Base-by-base conservation (phyloP, 2,329 filamentous ascomycete genomes). In the Periconia sp. region DNA sequence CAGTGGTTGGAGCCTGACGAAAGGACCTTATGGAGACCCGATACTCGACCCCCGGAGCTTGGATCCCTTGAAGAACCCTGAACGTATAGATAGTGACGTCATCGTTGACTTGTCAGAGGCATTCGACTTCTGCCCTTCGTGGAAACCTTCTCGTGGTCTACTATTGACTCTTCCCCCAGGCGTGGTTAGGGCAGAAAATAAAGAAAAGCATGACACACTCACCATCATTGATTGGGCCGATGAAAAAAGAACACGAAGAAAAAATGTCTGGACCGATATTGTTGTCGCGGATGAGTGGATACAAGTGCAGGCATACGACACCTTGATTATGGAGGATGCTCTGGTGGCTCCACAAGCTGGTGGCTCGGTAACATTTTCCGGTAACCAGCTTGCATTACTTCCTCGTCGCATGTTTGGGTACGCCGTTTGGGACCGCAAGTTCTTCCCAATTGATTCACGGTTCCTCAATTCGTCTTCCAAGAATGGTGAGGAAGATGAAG, bases 371-470 rank as follows among this genome's bases (percentile, higher is more conserved):
- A 18, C 47, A 15, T 41, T 41, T 2, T 20, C 1, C 2, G 48
- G 41, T 10, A 27, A 50, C 18, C 8, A 50, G 6, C 41, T 50
- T 6, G 41, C 41, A 10, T 31, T 50, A 5, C 48, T 50, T 33
- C 41, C 48, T 5, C 37, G 48, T 10, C 41, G 48, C 7, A 44
- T 50, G 41, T 50, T 45, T 45, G 48, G 41, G 6, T 50, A 50
- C 35, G 48, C 48, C 17, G 41, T 50, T 9, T 50, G 48, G 48
- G 41, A 50, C 37, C 48, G 48, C 14, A 50, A 50, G 15, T 50
- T 50, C 15, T 15, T 50, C 15, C 48, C 15, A 2, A 37, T 50
- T 10, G 48, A 50, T 18, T 44, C 48, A 2, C 37, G 40, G 1
- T 33, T 31, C 37, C 37, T 49, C 15, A 49, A 49, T 37, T 41